Conservation (phyloP, 306 rosid genomes). For the Ammopiptanthus mongolicus region DNA sequence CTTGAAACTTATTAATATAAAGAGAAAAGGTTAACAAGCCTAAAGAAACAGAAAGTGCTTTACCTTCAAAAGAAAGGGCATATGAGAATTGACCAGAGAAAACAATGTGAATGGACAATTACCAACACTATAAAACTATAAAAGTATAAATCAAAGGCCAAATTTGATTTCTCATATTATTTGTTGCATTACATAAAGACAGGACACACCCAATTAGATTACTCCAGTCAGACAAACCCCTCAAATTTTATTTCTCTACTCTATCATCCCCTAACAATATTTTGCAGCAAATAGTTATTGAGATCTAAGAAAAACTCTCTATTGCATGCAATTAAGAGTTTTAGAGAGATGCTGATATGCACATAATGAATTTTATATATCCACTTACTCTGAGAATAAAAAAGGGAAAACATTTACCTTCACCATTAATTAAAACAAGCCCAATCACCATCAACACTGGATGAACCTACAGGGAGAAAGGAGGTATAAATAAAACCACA, state of each 20-base stretch:
- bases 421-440: conserved; percentile 57
- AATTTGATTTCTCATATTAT: not conserved
- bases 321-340: not conserved
- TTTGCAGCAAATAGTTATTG: not conserved
- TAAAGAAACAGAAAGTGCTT: not conserved
- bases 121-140: not conserved
- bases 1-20: not conserved
- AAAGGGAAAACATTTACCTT: conserved; percentile 52
- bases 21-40: not conserved
- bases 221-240: not conserved
- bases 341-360: not conserved
- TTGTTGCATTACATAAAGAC: not conserved
- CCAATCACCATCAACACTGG: conserved; percentile 53
- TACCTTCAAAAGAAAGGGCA: not conserved
- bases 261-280: not conserved
- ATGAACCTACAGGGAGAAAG: conserved; percentile 37
- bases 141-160: not conserved
- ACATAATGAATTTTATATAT: not conserved
- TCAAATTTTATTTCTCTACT: not conserved
- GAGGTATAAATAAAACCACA: conserved; percentile 1
- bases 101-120: not conserved
- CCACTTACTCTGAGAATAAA: not conserved
- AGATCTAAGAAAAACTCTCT: not conserved
- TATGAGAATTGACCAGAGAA: not conserved
- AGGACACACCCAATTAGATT: not conserved